Evolutionary conservation across 148 eudicot species (phyloP).

Genomic region (Arbutus unedo): DNA sequence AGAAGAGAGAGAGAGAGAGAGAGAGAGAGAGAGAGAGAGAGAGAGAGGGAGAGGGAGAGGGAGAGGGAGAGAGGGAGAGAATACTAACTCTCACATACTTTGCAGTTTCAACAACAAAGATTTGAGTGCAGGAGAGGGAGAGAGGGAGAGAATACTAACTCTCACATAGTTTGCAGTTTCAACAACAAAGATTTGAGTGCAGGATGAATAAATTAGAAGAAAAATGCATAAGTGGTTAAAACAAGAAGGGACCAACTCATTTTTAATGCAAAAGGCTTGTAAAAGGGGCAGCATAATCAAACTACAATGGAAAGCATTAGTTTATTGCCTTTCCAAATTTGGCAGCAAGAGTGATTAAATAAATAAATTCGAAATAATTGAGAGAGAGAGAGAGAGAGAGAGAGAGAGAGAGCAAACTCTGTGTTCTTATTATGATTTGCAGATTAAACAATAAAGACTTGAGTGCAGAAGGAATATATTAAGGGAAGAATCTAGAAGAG

Average conservation of each 20-base stretch:
- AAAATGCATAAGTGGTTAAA: background rate
- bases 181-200: background rate
- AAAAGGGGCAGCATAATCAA: background rate
- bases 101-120: background rate
- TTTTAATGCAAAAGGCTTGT: background rate
- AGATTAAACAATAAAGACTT: background rate
- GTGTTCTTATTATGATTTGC: background rate
- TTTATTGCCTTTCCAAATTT: conserved; percentile 7
- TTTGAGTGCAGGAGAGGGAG: background rate
- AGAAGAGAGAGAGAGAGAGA: too few relatives aligned
- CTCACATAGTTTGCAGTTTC: background rate
- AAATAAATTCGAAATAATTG: too few relatives aligned
- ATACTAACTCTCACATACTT: background rate
- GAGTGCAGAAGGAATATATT: background rate
- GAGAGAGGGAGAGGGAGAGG: too few relatives aligned
- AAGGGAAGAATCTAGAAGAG: background rate
- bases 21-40: too few relatives aligned
- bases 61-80: too few relatives aligned
- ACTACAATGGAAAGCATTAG: background rate
- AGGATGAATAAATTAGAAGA: background rate
- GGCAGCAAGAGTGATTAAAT: background rate
- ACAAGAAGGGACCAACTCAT: background rate
- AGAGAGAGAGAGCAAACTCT: background rate
- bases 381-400: background rate
- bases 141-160: background rate